Percentiles rank a stretch among this genome's conserved stretches.
phyloP scores from a whole-genome alignment of 108 stramenopile species.

The Hondaea fermentalgiana region DNA sequence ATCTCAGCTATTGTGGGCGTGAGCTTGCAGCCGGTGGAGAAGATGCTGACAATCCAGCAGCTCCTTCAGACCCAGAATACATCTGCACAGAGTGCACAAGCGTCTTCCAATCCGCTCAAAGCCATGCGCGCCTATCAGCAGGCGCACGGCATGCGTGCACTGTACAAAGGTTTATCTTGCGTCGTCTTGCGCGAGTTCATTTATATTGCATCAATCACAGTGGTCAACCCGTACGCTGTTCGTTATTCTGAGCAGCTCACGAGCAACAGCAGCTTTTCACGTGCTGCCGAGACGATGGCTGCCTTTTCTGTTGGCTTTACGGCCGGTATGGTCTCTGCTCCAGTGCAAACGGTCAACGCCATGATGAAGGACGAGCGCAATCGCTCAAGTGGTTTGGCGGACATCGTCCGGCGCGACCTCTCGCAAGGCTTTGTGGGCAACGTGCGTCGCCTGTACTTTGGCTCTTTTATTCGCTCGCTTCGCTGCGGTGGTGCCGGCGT shows the following conservation, averaged over 20 bases:
- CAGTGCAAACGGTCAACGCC: background rate
- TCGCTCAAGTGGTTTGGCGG: background rate
- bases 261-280: background rate
- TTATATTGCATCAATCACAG: conserved; percentile 1
- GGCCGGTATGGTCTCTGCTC: background rate
- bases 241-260: background rate
- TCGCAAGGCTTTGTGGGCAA: background rate
- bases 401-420: background rate
- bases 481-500: background rate
- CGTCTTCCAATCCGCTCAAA: background rate
- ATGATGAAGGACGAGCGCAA: conserved; percentile 21
- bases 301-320: background rate
- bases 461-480: background rate
- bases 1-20: background rate
- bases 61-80: background rate
- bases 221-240: background rate
- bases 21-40: background rate
- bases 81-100: background rate
- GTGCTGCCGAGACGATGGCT: background rate
- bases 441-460: background rate
- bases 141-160: background rate
- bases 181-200: background rate
- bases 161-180: background rate
- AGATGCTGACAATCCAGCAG: background rate
- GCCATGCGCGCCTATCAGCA: background rate